phyloP scores from a whole-genome alignment of 768 basidiomycete species.

The Suillus sp. region DNA sequence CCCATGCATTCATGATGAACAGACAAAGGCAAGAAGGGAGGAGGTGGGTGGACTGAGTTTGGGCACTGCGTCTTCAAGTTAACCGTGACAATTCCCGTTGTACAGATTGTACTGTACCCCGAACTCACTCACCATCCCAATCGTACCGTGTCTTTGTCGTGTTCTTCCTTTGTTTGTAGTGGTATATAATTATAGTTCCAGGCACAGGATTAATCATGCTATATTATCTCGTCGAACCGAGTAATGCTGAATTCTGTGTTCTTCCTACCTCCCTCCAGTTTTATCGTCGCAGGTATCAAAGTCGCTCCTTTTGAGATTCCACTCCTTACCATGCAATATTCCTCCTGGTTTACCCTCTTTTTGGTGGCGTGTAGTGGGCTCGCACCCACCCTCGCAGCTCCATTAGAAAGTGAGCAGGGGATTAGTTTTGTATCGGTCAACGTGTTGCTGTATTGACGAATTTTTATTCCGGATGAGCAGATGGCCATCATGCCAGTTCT shows the following conservation, averaged over 20 bases:
- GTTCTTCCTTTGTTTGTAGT: too few relatives aligned
- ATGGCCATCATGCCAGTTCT: background rate
- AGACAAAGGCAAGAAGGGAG: too few relatives aligned
- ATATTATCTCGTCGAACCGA: background rate
- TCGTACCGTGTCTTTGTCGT: too few relatives aligned
- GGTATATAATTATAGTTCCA: too few relatives aligned
- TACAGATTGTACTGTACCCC: too few relatives aligned
- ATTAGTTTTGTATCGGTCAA: background rate
- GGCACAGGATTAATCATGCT: background rate
- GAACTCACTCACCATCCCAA: too few relatives aligned
- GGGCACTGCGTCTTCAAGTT: too few relatives aligned
- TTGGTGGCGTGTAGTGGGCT: background rate
- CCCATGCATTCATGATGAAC: too few relatives aligned
- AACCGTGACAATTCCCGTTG: too few relatives aligned
- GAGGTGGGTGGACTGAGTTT: too few relatives aligned
- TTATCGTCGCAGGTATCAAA: conserved; percentile 1
- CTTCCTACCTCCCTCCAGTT: background rate
- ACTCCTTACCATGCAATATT: background rate
- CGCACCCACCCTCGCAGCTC: background rate
- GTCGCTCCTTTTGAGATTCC: background rate
- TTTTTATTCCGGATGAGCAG: background rate
- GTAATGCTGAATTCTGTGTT: background rate
- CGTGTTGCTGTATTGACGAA: background rate
- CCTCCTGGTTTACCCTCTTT: background rate
- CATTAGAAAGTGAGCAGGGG: background rate